These are phyloP conservation scores for Aspergillus sp. DNA, from an alignment of 2,329 filamentous ascomycete genomes.

Conservation along the genomic window DNA sequence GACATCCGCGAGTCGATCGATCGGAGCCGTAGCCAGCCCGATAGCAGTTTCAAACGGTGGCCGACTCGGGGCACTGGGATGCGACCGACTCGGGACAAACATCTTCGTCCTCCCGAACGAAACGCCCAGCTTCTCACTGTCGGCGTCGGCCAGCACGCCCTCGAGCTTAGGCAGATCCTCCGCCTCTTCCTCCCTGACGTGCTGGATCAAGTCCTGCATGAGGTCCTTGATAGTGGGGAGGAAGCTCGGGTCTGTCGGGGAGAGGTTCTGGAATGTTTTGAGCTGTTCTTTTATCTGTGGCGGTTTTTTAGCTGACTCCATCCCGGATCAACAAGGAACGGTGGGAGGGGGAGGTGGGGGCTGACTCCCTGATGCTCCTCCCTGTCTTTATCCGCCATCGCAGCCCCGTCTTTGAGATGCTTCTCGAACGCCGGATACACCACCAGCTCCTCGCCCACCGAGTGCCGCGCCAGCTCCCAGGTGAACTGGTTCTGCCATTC, in stretches of 20 bases:
- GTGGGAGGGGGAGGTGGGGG: not conserved
- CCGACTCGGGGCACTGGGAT: slow-evolving; percentile 42
- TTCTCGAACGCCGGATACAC: slow-evolving; percentile 2
- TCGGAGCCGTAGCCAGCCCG: slow-evolving; percentile 46
- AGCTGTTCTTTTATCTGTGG: slow-evolving; percentile 43
- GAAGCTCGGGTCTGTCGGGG: slow-evolving; percentile 33
- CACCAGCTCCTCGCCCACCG: slow-evolving; percentile 1
- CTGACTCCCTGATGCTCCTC: not conserved
- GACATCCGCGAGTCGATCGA: slow-evolving; percentile 48
- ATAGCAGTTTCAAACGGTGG: slow-evolving; percentile 50
- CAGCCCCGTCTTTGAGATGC: not conserved
- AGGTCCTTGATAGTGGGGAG: slow-evolving; percentile 35
- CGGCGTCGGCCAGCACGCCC: slow-evolving; percentile 23
- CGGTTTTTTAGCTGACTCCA: not conserved
- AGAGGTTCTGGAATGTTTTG: slow-evolving; percentile 42
- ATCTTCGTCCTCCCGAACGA: slow-evolving; percentile 45
- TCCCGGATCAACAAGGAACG: too few relatives aligned
- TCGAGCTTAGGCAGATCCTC: slow-evolving; percentile 43
- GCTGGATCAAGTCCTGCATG: slow-evolving; percentile 34
- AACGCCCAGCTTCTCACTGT: slow-evolving; percentile 30
- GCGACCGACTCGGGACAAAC: slow-evolving; percentile 45
- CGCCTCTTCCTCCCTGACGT: slow-evolving; percentile 45
- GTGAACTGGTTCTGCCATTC: slow-evolving; percentile 2
- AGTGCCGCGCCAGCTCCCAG: slow-evolving; percentile 1
- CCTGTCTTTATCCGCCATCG: slow-evolving; percentile 1